Evolutionary conservation across 1,284 basidiomycete genomes (phyloP), one percentile per base, ranked within the genome.

Genomic region (Apiotrichum montevideense): DNA sequence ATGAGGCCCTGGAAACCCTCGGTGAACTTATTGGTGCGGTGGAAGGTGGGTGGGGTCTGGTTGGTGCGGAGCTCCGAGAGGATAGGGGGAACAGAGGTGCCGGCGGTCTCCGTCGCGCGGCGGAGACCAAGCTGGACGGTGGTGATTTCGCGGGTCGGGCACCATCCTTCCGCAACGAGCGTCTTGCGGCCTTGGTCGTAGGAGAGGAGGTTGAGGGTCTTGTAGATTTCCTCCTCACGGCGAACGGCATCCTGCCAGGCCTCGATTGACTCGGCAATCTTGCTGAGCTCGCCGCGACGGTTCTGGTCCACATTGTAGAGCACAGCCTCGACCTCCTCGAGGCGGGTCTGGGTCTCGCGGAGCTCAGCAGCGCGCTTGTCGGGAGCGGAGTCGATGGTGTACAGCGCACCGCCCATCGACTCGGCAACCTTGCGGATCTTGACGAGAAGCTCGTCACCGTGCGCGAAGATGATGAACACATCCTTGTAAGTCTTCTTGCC

Each of bases 401-500:
- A 98, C 56, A 98, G 81, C 0, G 92, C 96, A 2, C 88, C 96
- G 47, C 96, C 94, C 90, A 98, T 97, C 35, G 90, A 94, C 78
- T 98, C 96, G 46, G 93, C 88, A 61, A 99, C 91, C 77, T 95
- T 98, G 73, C 95, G 90, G 72, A 99, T 98, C 83, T 98, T 99
- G 66, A 89, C 84, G 35, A 98, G 85, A 21, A 98, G 82, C 44
- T 88, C 87, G 50, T 91, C 85, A 39, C 96, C 96, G 69, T 99
- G 96, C 0, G 95, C 96, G 71, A 99, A 99, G 76, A 99, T 98
- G 80, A 99, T 96, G 80, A 99, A 99, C 45, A 98, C 96, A 66
- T 98, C 94, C 83, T 98, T 99, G 79, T 87, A 85, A 7, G 87
- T 88, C 77, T 93, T 88, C 41, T 80, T 81, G 44, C 87, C 87